Evolutionary conservation across 1,139 yeast species (phyloP), one percentile per base, ranked within the genome.

Genomic region (Yamadazyma atlantica): DNA sequence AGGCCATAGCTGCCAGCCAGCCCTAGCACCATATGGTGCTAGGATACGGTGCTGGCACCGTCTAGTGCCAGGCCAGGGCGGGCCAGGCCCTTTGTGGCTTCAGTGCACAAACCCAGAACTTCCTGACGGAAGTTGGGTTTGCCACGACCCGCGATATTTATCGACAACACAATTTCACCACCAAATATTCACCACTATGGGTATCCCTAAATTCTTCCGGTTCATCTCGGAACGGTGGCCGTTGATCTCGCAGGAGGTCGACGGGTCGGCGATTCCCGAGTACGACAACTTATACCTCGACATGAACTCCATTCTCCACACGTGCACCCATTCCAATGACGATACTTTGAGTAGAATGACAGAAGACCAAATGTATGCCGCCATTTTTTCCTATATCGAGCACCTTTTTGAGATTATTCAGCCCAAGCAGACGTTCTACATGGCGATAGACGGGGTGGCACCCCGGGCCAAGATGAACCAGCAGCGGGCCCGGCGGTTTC

Each of bases 191-290:
- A 16, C n/a, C 9, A 5, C 11, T 30, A 63, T 66, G 82, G 98
- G 98, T 73, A 90, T 92, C 60, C 97, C 97, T 40, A 90, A 92
- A 59, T 92, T 90, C 62, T 92, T 88, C 64, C 80, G 97, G 64
- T 92, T 88, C 71, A 89, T 92, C 69, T 88, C 97, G 38, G 98
- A 94, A 68, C 82, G 99, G 81, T 94, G 97, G 97, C 99, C 99
- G 25, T 73, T 85, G 70, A 89, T 92, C 49, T 84, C 95, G 11
- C 96, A 89, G 63, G 69, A 83, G 57, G 80, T 92, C 50, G 95
- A 87, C 53, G 95, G 85, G 39, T 74, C 77, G 43, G 89, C 86
- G 53, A 80, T 90, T 44, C 95, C 97, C 11, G 97, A 90, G 59
- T 94, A 88, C 61, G 99, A 94, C 62, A 92, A 90, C 55, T 70